A percentile compares a stretch with the other conserved stretches of the same genome.
phyloP scores from a whole-genome alignment of 129 eudicot genomes.

The Chrysanthemum seticuspe region DNA sequence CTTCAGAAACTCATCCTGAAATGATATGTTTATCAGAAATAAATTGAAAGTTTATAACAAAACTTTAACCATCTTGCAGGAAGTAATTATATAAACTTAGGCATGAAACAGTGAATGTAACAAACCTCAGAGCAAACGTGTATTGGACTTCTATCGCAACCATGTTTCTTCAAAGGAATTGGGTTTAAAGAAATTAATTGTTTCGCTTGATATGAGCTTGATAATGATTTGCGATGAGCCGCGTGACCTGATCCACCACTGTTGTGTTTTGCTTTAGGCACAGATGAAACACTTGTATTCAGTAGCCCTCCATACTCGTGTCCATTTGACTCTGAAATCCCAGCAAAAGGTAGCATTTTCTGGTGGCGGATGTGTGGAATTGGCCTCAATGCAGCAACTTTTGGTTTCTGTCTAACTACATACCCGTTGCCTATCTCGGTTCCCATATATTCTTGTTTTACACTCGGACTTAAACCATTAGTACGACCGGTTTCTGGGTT shows the following conservation, averaged over 20 bases:
- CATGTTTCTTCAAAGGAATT: slow-evolving; percentile 91
- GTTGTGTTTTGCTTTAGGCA: slow-evolving; percentile 51
- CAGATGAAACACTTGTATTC: slow-evolving; percentile 44
- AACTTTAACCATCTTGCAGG: neutral
- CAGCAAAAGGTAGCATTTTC: slow-evolving; percentile 83
- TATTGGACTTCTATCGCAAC: slow-evolving; percentile 84
- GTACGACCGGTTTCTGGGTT: slow-evolving; percentile 35
- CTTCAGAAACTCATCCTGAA: slow-evolving; percentile 75
- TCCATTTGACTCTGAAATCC: slow-evolving; percentile 52
- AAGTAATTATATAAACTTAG: neutral
- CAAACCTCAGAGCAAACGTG: slow-evolving; percentile 92
- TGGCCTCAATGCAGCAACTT: slow-evolving; percentile 87
- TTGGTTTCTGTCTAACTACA: slow-evolving; percentile 52
- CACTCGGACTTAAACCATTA: slow-evolving; percentile 25
- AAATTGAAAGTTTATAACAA: neutral
- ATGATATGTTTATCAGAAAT: neutral
- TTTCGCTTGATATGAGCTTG: slow-evolving; percentile 70
- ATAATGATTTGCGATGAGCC: slow-evolving; percentile 59
- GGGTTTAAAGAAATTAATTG: slow-evolving; percentile 87
- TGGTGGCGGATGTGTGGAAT: slow-evolving; percentile 79
- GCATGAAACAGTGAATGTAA: neutral
- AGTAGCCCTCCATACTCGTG: slow-evolving; percentile 59
- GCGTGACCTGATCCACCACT: slow-evolving; percentile 51
- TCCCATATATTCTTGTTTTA: slow-evolving; percentile 35
- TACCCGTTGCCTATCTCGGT: slow-evolving; percentile 45